Evolutionary conservation across 2,329 filamentous ascomycete genomes (phyloP).

Genomic region (Leptographium lundbergii): DNA sequence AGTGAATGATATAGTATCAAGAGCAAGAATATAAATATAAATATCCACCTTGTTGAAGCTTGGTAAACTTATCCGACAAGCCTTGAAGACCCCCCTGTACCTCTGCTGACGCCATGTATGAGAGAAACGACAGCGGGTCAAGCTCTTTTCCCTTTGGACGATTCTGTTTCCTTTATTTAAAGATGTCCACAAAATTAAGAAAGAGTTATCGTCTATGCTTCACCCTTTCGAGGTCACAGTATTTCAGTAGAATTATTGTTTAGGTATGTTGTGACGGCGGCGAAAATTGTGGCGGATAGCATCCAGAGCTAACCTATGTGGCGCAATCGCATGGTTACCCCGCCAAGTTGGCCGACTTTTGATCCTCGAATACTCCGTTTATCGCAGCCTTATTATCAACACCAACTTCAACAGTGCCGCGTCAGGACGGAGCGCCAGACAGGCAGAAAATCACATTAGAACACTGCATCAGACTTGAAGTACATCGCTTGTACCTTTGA

Average conservation of each 20-base stretch:
- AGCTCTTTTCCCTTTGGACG: no score
- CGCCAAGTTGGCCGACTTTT: constrained; percentile 19
- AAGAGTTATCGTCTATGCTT: background rate
- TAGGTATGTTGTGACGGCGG: background rate
- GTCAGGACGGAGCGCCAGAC: background rate
- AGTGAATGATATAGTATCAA: background rate
- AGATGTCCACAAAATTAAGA: no score
- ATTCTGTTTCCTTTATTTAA: background rate
- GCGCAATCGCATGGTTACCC: constrained; percentile 19
- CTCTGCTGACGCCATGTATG: constrained; percentile 35
- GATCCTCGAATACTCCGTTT: background rate
- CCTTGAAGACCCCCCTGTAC: constrained; percentile 66
- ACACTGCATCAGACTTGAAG: no score
- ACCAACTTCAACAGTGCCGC: background rate
- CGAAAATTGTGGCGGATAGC: background rate
- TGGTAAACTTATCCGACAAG: constrained; percentile 78
- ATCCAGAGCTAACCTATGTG: background rate
- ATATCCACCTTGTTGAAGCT: constrained; percentile 63
- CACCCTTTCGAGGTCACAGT: background rate
- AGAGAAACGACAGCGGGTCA: background rate
- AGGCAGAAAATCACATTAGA: background rate
- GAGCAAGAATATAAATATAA: no score
- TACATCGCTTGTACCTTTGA: no score
- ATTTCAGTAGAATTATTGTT: background rate
- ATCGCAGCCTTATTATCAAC: background rate